Conservation (phyloP, 768 basidiomycete species). For the Phaeotremella fagi region DNA sequence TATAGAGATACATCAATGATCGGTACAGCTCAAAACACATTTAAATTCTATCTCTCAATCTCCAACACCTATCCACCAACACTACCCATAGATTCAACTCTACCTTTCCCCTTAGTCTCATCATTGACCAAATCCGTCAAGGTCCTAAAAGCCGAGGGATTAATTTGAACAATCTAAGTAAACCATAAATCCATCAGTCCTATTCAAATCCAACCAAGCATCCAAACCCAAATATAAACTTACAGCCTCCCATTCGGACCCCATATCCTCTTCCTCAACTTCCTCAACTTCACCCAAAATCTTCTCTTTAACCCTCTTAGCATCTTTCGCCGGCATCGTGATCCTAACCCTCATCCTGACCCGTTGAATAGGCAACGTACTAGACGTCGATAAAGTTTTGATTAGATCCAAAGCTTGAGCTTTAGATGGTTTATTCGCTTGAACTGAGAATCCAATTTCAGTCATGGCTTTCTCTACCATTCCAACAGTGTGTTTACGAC, state of each 20-base stretch:
- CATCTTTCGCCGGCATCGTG: slow-evolving; percentile 65
- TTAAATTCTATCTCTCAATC: too few species aligned
- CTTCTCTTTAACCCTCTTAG: slow-evolving; percentile 64
- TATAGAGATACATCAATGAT: too few species aligned
- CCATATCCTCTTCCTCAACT: slow-evolving; percentile 74
- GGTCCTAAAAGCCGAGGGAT: slow-evolving; percentile 83
- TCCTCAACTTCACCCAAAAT: slow-evolving; percentile 70
- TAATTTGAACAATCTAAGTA: slow-evolving; percentile 79
- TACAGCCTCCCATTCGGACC: slow-evolving; percentile 82
- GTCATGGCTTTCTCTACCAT: slow-evolving; percentile 98
- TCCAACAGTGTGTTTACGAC: slow-evolving; percentile 82
- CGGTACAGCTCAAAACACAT: too few species aligned
- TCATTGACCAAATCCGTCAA: slow-evolving; percentile 86
- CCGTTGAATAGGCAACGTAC: slow-evolving; percentile 73
- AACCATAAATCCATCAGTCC: too few species aligned
- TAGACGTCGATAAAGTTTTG: slow-evolving; percentile 22
- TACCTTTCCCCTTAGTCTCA: slow-evolving; percentile 80
- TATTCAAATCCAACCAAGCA: slow-evolving; percentile 54
- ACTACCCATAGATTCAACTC: slow-evolving; percentile 62
- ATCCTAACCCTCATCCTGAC: slow-evolving; percentile 89
- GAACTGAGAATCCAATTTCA: slow-evolving; percentile 88
- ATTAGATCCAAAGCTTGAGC: slow-evolving; percentile 58
- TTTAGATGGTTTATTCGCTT: slow-evolving; percentile 83
- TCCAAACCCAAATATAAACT: slow-evolving; percentile 51
- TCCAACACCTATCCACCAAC: slow-evolving; percentile 16